Evolutionary conservation across 2,329 filamentous ascomycete genomes (phyloP), one percentile per base, ranked within the genome.

Genomic region (Fusarium illudens): DNA sequence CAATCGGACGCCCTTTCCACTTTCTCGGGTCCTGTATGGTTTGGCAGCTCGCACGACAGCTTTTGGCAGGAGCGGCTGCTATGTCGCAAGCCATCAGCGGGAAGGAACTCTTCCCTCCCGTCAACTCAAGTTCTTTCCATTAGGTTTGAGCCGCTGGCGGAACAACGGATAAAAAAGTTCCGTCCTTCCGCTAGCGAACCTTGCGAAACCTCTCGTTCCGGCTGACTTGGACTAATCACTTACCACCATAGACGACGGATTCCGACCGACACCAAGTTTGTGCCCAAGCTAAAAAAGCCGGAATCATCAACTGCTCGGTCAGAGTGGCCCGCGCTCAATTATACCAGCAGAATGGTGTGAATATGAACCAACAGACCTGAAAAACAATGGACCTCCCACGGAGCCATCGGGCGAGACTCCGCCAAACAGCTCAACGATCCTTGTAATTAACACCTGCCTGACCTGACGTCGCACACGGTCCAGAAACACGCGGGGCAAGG

Each of bases 1-100:
- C 64, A 71, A 71, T 71, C 61, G 48, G 58, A 56, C 49, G 39
- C 46, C 57, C 56, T 42, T 56, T 58, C 52, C 55, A 60, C 42
- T 20, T 58, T 50, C 32, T 69, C 62, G 58, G 62, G 37, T 27
- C 39, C 39, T 15, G 25, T 44, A 20, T 46, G 39, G 39, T 54
- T 52, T 32, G 62, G 44, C 32, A 63, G 42, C 46, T 51, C 44
- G 32, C 49, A 62, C 49, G 46, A 37, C 44, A 57, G 50, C 54
- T 50, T 34, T 39, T 66, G 58, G 39, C 39, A 55, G 33, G 51
- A 51, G 56, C 56, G 25, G 9, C 39, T 46, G 39, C 2, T 27
- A 22, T 46, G 39, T 46, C 39, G 39, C 39, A 46, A 46, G 22
- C 15, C 25, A 6, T 27, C 22, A 46, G 48, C 12, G 27, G 56